Evolutionary conservation across 345 rosid species (phyloP).

Genomic region (Crucihimalaya himalaica): DNA sequence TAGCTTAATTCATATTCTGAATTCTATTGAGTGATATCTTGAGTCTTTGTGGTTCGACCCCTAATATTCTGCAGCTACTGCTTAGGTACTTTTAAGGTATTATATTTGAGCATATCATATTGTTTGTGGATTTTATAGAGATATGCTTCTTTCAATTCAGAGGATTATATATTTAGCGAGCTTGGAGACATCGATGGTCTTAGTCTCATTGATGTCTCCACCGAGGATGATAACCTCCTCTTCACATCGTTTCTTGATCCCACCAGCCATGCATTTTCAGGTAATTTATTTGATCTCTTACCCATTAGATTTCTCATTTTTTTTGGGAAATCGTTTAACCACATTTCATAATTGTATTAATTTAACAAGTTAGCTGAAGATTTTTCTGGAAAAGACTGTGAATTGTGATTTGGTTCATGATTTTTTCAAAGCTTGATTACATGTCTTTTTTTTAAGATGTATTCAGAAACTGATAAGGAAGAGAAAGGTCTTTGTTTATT

Average conservation of each 20-base stretch:
- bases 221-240: constrained; percentile 88
- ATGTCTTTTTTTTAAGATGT: too few relatives aligned
- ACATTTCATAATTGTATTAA: not conserved
- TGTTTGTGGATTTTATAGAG: too few relatives aligned
- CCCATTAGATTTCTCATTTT: not conserved
- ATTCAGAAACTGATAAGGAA: constrained; percentile 48
- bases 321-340: not conserved
- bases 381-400: not conserved
- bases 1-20: too few relatives aligned
- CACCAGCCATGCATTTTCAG: constrained; percentile 40
- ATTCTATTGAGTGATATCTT: too few relatives aligned
- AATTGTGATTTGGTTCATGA: too few relatives aligned
- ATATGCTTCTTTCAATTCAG: too few relatives aligned
- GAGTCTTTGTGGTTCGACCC: too few relatives aligned
- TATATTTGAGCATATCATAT: too few relatives aligned
- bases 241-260: constrained; percentile 43
- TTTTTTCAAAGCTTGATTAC: not conserved
- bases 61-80: too few relatives aligned
- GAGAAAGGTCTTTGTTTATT: constrained; percentile 39
- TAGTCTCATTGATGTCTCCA: constrained; percentile 61
- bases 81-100: too few relatives aligned
- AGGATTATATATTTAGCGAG: too few relatives aligned
- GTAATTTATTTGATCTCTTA: constrained; percentile 34
- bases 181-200: constrained; percentile 46
- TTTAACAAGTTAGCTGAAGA: not conserved